These are phyloP conservation scores for Bathelium albidoporum DNA, from an alignment of 495 filamentous ascomycete genomes.

Conservation along the genomic window DNA sequence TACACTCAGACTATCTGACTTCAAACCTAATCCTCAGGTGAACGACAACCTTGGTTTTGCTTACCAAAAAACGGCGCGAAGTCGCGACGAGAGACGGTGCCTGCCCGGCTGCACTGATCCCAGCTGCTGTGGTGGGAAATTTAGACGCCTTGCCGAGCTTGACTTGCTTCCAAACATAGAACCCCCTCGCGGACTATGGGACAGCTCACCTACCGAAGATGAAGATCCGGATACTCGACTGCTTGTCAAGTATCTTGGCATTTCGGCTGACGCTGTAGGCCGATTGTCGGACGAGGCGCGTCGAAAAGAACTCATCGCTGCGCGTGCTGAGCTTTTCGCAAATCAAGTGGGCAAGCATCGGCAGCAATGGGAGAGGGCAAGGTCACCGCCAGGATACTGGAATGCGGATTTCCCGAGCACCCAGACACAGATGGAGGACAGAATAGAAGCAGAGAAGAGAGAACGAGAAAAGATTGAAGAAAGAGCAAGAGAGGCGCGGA, in stretches of 20 bases:
- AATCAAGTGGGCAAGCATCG: slow-evolving; percentile 66
- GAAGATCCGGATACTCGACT: slow-evolving; percentile 41
- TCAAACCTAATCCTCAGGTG: slow-evolving; percentile 68
- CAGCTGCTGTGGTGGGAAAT: slow-evolving; percentile 65
- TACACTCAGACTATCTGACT: slow-evolving; percentile 42
- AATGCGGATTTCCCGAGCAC: slow-evolving; percentile 76
- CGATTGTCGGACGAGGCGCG: slow-evolving; percentile 34
- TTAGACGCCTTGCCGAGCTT: slow-evolving; percentile 52
- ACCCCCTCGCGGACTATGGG: slow-evolving; percentile 8
- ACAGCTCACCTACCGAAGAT: slow-evolving; percentile 22
- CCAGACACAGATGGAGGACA: slow-evolving; percentile 59
- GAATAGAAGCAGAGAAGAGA: slow-evolving; percentile 46
- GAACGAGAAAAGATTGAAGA: slow-evolving; percentile 57
- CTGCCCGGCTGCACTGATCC: slow-evolving; percentile 67
- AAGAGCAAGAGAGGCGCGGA: slow-evolving; percentile 72
- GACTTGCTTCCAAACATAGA: slow-evolving; percentile 20
- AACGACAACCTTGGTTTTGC: slow-evolving; percentile 68
- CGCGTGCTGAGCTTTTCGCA: slow-evolving; percentile 55
- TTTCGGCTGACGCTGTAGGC: slow-evolving; percentile 24
- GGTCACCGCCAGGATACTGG: slow-evolving; percentile 82
- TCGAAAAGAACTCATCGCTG: slow-evolving; percentile 51
- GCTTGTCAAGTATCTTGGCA: slow-evolving; percentile 59
- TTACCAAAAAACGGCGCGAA: slow-evolving; percentile 65
- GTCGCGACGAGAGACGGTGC: slow-evolving; percentile 59
- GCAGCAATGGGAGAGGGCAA: slow-evolving; percentile 56